phyloP scores from a whole-genome alignment of 768 basidiomycete genomes.

The Dentipellis fragilis region DNA sequence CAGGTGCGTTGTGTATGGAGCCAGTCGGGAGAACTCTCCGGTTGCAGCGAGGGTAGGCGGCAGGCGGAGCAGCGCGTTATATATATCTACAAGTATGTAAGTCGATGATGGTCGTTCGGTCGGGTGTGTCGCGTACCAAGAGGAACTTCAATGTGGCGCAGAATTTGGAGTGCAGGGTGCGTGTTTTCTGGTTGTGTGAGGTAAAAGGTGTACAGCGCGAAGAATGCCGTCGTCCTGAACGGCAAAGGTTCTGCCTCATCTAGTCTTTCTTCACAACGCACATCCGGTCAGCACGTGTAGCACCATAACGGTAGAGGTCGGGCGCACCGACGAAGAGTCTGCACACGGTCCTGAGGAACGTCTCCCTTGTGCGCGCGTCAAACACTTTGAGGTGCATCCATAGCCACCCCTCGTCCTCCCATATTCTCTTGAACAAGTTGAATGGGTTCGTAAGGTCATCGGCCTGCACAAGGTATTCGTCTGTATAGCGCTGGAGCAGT shows the following conservation, averaged over 20 bases:
- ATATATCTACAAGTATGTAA: constrained; percentile 38
- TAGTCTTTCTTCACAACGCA: constrained; percentile 37
- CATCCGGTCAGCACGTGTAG: background rate
- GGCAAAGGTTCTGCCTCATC: constrained; percentile 40
- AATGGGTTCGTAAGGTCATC: constrained; percentile 39
- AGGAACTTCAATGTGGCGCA: constrained; percentile 52
- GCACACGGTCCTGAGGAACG: constrained; percentile 47
- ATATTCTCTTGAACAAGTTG: constrained; percentile 58
- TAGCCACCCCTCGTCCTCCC: constrained; percentile 60
- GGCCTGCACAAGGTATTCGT: constrained; percentile 29
- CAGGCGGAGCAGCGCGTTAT: constrained; percentile 36
- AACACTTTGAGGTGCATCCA: constrained; percentile 71
- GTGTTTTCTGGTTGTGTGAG: constrained; percentile 53
- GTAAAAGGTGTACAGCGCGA: constrained; percentile 63
- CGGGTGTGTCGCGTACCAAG: constrained; percentile 31
- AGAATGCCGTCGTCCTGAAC: constrained; percentile 49
- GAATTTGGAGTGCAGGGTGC: constrained; percentile 36
- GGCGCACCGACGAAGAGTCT: constrained; percentile 59
- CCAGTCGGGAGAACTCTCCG: constrained; percentile 31
- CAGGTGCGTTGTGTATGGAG: constrained; percentile 40
- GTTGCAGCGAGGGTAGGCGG: constrained; percentile 34
- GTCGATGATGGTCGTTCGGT: background rate
- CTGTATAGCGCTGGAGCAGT: constrained; percentile 43
- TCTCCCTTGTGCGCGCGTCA: constrained; percentile 54
- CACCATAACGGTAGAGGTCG: background rate